phyloP scores from a whole-genome alignment of 1,284 basidiomycete species.

The Rhizoctonia solani region DNA sequence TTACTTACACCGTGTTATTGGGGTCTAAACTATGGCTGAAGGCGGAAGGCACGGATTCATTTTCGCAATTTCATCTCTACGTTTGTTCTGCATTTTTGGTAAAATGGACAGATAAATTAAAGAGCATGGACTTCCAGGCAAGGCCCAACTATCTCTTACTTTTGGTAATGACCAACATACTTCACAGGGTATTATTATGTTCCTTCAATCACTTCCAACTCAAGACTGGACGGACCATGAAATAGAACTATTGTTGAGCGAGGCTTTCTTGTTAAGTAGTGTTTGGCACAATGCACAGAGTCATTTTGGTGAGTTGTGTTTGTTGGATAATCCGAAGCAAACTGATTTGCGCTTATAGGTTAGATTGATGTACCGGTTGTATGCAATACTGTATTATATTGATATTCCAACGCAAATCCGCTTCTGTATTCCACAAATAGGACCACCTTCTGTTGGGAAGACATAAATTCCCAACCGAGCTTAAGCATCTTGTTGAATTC shows the following conservation, averaged over 20 bases:
- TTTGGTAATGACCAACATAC: neutral
- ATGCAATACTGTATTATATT: neutral
- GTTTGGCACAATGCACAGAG: constrained; percentile 95
- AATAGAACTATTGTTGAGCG: constrained; percentile 90
- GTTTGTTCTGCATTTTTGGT: constrained; percentile 95
- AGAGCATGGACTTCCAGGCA: constrained; percentile 96
- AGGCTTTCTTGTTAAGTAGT: constrained; percentile 93
- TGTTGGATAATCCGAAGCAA: neutral
- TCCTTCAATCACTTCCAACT: constrained; percentile 93
- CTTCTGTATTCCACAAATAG: neutral
- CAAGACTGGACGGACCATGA: constrained; percentile 95
- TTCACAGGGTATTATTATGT: constrained; percentile 94
- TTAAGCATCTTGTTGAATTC: no score
- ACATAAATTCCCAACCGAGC: no score
- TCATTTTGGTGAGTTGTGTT: constrained; percentile 59
- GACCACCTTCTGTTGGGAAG: no score
- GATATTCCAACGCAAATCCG: neutral
- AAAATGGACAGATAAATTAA: constrained; percentile 86
- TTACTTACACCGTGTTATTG: constrained; percentile 1
- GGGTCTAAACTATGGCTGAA: constrained; percentile 50
- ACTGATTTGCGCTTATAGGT: neutral
- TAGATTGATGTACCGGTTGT: neutral
- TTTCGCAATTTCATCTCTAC: constrained; percentile 95
- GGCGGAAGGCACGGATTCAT: constrained; percentile 94
- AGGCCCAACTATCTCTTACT: constrained; percentile 38